phyloP scores from a whole-genome alignment of 1,139 yeast genomes.

The Debaryomyces udenii region DNA sequence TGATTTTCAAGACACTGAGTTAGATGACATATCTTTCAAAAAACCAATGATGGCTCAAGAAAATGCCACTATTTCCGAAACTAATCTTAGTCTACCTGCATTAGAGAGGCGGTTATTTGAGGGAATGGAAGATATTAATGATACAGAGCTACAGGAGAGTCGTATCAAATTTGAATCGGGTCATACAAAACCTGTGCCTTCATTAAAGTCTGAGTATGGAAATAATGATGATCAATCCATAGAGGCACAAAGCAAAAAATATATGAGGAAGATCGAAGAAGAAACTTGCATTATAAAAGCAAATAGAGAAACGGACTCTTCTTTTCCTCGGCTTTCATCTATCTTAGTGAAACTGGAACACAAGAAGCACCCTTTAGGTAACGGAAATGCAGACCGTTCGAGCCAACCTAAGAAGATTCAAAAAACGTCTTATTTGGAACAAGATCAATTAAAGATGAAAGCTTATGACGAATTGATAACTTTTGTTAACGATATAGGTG shows the following conservation, averaged over 20 bases:
- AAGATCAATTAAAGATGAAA: constrained; percentile 2
- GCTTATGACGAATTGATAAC: constrained; percentile 11
- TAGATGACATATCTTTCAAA: constrained; percentile 20
- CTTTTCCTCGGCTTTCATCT: no score
- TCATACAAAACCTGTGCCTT: no score
- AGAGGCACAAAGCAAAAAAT: no score
- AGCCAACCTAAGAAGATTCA: constrained; percentile 6
- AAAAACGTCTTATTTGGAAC: constrained; percentile 5
- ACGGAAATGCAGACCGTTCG: not conserved
- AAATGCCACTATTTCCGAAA: not conserved
- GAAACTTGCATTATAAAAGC: no score
- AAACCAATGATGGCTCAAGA: constrained; percentile 10
- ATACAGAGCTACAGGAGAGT: constrained; percentile 8
- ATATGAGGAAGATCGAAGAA: no score
- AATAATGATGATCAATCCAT: no score
- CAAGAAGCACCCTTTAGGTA: not conserved
- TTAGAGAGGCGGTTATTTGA: constrained; percentile 15
- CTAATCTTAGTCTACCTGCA: constrained; percentile 11
- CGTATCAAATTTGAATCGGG: no score
- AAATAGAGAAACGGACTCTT: no score
- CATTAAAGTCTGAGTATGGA: no score
- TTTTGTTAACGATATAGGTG: constrained; percentile 14
- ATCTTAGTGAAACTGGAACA: not conserved
- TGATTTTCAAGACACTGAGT: constrained; percentile 19
- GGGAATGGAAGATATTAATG: constrained; percentile 11